Conservation (phyloP, 805 yeast species). For the Candida palmyrensis region DNA sequence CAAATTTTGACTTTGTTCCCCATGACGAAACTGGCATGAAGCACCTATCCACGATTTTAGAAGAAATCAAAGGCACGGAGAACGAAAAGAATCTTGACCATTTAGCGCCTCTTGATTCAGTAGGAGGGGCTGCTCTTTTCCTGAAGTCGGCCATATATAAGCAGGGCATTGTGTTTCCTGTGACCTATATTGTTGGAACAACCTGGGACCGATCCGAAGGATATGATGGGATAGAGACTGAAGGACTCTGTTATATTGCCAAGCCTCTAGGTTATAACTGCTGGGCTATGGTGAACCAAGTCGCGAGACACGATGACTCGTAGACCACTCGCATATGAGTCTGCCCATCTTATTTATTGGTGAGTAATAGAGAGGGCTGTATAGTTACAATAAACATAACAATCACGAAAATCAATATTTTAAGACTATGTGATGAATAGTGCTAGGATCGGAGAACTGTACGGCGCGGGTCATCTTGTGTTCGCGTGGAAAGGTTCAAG, state of each 20-base stretch:
- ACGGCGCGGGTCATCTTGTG: no score
- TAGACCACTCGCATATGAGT: no score
- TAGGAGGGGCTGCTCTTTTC: conserved; percentile 48
- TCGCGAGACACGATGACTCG: conserved; percentile 34
- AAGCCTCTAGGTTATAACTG: conserved; percentile 40
- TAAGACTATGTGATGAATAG: no score
- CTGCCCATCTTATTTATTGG: no score
- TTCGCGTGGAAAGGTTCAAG: no score
- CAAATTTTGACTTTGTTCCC: conserved; percentile 29
- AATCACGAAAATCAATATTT: no score
- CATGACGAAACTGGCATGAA: conserved; percentile 22
- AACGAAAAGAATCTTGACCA: conserved; percentile 2
- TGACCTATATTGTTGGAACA: conserved; percentile 41
- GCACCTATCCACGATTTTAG: conserved; percentile 20
- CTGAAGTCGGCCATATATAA: conserved; percentile 37
- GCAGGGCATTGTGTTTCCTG: conserved; percentile 44
- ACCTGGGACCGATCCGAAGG: conserved; percentile 45
- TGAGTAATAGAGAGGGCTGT: no score
- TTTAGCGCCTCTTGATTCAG: conserved; percentile 34
- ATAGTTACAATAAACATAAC: no score
- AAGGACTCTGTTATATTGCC: conserved; percentile 47
- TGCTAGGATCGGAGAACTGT: no score
- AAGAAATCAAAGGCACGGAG: conserved; percentile 7
- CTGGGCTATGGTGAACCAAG: conserved; percentile 45
- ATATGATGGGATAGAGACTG: conserved; percentile 51